Percentiles rank a stretch among this genome's conserved stretches.
Evolutionary conservation across 2,329 filamentous ascomycete species (phyloP).

Genomic region (Colletotrichum plurivorum): DNA sequence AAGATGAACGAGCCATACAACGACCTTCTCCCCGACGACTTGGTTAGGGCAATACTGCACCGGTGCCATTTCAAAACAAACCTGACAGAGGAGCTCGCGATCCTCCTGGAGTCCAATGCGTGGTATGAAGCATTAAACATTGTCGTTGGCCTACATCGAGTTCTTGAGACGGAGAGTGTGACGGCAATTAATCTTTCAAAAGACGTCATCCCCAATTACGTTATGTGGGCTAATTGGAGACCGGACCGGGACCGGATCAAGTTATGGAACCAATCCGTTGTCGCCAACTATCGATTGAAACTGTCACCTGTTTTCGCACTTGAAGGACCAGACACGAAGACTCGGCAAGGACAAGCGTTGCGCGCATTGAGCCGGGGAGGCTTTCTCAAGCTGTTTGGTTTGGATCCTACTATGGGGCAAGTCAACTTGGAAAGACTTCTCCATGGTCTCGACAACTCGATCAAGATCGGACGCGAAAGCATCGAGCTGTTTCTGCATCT

Average conservation of each 20-base stretch:
- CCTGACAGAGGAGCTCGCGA: neutral
- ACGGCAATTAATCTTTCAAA: neutral
- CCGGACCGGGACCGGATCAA: neutral
- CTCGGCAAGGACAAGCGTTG: neutral
- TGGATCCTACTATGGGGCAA: neutral
- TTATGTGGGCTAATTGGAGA: conserved; percentile 1
- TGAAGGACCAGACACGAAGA: neutral
- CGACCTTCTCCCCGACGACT: neutral
- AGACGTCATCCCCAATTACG: neutral
- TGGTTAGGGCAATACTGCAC: neutral
- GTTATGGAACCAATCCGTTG: neutral
- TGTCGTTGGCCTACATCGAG: neutral
- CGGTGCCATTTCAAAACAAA: neutral
- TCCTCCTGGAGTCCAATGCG: neutral
- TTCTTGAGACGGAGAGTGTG: neutral
- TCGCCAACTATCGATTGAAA: neutral
- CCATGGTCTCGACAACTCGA: neutral
- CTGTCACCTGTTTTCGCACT: conserved; percentile 2
- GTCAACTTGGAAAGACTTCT: conserved; percentile 1
- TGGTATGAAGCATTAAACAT: neutral
- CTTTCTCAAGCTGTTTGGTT: neutral
- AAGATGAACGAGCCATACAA: neutral
- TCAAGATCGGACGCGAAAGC: neutral
- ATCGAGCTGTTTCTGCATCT: neutral
- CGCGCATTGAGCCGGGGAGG: neutral